These are phyloP conservation scores for Metschnikowia cerradonensis DNA, from an alignment of 805 yeast genomes.

Conservation along the genomic window DNA sequence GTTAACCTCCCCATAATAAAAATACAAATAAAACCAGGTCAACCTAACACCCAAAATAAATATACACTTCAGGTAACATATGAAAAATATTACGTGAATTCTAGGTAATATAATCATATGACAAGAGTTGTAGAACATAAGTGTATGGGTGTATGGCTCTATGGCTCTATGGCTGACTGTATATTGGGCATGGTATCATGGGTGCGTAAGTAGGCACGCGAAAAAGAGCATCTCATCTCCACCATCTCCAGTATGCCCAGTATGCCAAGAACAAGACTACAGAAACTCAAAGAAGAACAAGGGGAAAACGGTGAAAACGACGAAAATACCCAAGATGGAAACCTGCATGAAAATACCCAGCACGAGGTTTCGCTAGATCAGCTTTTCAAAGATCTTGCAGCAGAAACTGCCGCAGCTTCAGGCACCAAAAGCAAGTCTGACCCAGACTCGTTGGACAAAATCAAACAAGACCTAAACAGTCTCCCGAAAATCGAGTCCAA, in stretches of 20 bases:
- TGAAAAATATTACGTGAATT: too few relatives aligned
- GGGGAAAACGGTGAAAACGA: background rate
- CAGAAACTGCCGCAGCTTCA: conserved; percentile 18
- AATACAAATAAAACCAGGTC: too few relatives aligned
- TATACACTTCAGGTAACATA: too few relatives aligned
- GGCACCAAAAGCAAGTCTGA: conserved; percentile 2
- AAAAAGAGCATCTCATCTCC: conserved; percentile 4
- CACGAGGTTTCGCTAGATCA: conserved; percentile 25
- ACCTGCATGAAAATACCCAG: too few relatives aligned
- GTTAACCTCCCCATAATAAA: too few relatives aligned
- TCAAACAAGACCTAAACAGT: conserved; percentile 32
- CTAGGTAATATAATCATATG: too few relatives aligned
- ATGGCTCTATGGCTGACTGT: background rate
- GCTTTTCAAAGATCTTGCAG: conserved; percentile 28
- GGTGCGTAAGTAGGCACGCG: background rate
- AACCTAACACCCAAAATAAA: too few relatives aligned
- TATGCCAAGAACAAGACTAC: conserved; percentile 3
- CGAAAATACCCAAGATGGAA: background rate
- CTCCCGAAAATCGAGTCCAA: conserved; percentile 40
- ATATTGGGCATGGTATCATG: background rate
- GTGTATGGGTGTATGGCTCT: too few relatives aligned
- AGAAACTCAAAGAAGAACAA: conserved; percentile 15
- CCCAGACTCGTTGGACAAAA: conserved; percentile 23
- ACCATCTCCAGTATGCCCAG: background rate
- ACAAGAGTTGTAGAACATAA: too few relatives aligned